These are phyloP conservation scores for Letharia lupina DNA, from an alignment of 495 filamentous ascomycete genomes.

Conservation along the genomic window DNA sequence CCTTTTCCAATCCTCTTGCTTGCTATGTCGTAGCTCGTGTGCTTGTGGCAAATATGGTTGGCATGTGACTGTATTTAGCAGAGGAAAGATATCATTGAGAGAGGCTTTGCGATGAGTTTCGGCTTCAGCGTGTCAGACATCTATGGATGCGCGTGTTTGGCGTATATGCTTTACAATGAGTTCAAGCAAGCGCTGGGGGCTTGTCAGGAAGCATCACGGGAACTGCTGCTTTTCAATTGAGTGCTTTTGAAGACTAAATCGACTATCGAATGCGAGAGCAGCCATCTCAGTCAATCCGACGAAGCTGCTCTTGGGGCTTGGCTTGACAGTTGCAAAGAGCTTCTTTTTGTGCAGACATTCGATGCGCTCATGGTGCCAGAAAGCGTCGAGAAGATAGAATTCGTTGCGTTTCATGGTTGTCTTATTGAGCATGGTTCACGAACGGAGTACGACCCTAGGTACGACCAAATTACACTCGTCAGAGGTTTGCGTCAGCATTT, in stretches of 20 bases:
- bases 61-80: neutral
- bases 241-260: conserved; percentile 4
- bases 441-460: neutral
- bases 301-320: neutral
- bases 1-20: neutral
- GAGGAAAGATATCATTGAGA: neutral
- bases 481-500: neutral
- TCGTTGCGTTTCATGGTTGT: neutral
- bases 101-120: conserved; percentile 15
- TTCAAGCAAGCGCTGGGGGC: conserved; percentile 7
- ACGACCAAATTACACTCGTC: neutral
- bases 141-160: conserved; percentile 5
- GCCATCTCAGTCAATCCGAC: neutral
- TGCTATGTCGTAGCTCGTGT: neutral
- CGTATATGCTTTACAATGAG: conserved; percentile 6
- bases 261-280: neutral
- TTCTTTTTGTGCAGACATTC: neutral
- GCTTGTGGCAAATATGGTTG: neutral
- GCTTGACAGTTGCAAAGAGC: conserved; percentile 6
- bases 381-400: too few species aligned
- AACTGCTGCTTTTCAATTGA: conserved; percentile 11
- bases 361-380: neutral
- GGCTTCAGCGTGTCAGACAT: conserved; percentile 19
- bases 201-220: conserved; percentile 8
- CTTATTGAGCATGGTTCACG: too few species aligned